Conservation (phyloP, 352 stramenopile species). For the Saprolegnia parasitica region DNA sequence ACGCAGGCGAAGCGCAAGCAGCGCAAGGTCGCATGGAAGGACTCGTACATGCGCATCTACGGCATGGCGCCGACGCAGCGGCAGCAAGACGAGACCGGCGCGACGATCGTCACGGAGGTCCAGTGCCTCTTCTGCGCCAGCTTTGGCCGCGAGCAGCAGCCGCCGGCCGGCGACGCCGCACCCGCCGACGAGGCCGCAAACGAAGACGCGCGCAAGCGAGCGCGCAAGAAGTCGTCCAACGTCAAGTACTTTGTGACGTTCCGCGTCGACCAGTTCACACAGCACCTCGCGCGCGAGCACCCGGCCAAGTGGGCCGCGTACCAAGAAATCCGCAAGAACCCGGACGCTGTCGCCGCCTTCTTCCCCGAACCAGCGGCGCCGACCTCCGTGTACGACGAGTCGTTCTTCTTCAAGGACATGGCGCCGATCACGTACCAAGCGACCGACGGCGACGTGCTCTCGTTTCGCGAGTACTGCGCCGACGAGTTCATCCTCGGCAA, state of each 20-base stretch:
- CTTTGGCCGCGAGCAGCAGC: background rate
- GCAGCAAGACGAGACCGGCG: background rate
- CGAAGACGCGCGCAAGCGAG: background rate
- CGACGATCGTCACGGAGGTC: background rate
- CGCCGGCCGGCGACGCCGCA: no score
- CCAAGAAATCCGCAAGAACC: background rate
- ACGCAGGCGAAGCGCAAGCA: background rate
- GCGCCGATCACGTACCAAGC: constrained; percentile 63
- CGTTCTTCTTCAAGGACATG: constrained; percentile 44
- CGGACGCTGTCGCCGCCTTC: background rate
- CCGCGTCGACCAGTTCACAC: constrained; percentile 19
- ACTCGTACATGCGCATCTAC: background rate
- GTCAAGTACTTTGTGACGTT: constrained; percentile 9
- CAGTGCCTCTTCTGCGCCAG: background rate
- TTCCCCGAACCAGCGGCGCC: constrained; percentile 21
- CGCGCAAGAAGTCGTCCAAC: background rate
- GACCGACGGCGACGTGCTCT: constrained; percentile 42
- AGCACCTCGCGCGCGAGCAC: constrained; percentile 19
- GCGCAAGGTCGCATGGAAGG: background rate
- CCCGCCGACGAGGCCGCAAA: background rate
- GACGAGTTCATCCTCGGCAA: constrained; percentile 72
- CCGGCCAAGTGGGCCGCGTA: constrained; percentile 23
- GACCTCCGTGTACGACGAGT: background rate
- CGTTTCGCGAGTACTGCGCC: constrained; percentile 76
- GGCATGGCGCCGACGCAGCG: background rate